These are phyloP conservation scores for Fusarium domesticum DNA, from an alignment of 2,329 filamentous ascomycete species.

Conservation along the genomic window DNA sequence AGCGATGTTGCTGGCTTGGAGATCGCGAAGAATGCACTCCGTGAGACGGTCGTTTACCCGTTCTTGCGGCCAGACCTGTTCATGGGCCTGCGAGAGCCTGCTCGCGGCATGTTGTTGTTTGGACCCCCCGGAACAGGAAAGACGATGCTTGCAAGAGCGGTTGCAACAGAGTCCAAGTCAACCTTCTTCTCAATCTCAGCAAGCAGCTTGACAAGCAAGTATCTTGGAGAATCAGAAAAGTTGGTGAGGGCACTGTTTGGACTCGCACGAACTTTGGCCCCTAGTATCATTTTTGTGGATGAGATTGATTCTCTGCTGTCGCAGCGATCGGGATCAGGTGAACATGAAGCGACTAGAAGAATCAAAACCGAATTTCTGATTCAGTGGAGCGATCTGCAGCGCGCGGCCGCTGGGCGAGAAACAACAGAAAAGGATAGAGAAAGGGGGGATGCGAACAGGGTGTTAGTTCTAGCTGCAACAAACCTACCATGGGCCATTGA, in stretches of 20 bases:
- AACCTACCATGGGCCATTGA: slow-evolving; percentile 98
- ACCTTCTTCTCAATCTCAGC: slow-evolving; percentile 98
- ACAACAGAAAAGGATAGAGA: slow-evolving; percentile 63
- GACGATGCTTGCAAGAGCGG: slow-evolving; percentile 89
- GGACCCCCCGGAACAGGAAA: slow-evolving; percentile 97
- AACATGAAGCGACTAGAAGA: slow-evolving; percentile 87
- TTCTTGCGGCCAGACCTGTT: slow-evolving; percentile 94
- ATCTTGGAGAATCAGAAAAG: slow-evolving; percentile 94
- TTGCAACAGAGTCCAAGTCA: slow-evolving; percentile 89
- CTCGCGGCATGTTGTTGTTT: slow-evolving; percentile 91
- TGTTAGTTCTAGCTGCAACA: slow-evolving; percentile 90
- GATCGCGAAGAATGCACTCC: slow-evolving; percentile 83
- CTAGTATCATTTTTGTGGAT: slow-evolving; percentile 97
- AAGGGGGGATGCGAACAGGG: slow-evolving; percentile 77
- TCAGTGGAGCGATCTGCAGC: slow-evolving; percentile 92
- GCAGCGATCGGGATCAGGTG: slow-evolving; percentile 74
- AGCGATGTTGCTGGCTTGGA: slow-evolving; percentile 88
- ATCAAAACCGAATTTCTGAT: slow-evolving; percentile 99
- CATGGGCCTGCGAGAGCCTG: slow-evolving; percentile 90
- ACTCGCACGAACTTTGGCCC: slow-evolving; percentile 83
- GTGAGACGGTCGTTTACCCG: slow-evolving; percentile 95
- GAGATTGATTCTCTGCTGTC: slow-evolving; percentile 95
- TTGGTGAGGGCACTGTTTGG: slow-evolving; percentile 88
- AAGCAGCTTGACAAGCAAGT: slow-evolving; percentile 92
- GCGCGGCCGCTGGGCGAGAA: slow-evolving; percentile 84